Conservation (phyloP, 352 stramenopile species). For the Peronospora tabacina region DNA sequence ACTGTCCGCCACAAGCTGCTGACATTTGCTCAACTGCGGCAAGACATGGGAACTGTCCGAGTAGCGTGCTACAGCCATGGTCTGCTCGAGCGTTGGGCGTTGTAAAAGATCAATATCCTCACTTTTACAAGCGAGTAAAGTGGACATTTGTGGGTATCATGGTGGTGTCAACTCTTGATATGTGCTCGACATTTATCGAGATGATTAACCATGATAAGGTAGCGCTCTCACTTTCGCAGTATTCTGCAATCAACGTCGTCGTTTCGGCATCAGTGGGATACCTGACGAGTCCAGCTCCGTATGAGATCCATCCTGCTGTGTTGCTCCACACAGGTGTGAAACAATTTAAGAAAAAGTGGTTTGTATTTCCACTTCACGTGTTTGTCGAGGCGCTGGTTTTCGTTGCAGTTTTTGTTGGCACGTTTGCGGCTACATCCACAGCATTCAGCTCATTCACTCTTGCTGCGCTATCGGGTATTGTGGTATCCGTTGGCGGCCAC, state of each 20-base stretch:
- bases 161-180: conserved; percentile 53
- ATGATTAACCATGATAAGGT: conserved; percentile 38
- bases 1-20: background rate
- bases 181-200: conserved; percentile 52
- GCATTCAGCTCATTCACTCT: conserved; percentile 71
- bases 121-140: conserved; percentile 65
- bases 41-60: background rate
- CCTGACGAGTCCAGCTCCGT: conserved; percentile 52
- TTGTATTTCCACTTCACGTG: conserved; percentile 63
- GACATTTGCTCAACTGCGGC: background rate
- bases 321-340: conserved; percentile 42
- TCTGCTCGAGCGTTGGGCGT: conserved; percentile 17
- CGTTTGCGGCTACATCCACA: conserved; percentile 60
- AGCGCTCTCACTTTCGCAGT: conserved; percentile 57
- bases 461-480: conserved; percentile 59
- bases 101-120: conserved; percentile 33
- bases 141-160: conserved; percentile 76
- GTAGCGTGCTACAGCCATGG: conserved; percentile 11
- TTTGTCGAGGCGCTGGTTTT: conserved; percentile 71
- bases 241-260: conserved; percentile 65
- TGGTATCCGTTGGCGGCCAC: conserved; percentile 66
- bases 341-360: conserved; percentile 69
- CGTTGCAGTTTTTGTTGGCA: conserved; percentile 64
- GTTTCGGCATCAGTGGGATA: conserved; percentile 57
- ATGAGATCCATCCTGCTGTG: conserved; percentile 51